Conservation (phyloP, 805 yeast genomes). For the Suhomyces tanzawaensis region DNA sequence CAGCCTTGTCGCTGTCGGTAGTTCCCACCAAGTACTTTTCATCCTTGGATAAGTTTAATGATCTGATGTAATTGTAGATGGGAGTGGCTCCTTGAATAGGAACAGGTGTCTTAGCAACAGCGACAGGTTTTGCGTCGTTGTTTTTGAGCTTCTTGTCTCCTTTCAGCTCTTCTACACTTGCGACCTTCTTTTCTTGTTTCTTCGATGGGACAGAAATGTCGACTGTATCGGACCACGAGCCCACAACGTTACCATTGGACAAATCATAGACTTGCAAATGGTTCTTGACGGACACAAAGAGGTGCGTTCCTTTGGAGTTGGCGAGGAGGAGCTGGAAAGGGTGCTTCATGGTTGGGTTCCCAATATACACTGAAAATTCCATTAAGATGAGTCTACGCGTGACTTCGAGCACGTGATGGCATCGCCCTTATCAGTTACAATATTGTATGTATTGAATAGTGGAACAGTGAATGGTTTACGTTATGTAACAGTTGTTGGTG, state of each 20-base stretch:
- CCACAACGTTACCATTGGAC: constrained; percentile 41
- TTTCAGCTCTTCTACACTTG: constrained; percentile 12
- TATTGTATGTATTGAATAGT: too few species aligned
- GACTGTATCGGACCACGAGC: constrained; percentile 61
- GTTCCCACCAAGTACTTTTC: constrained; percentile 56
- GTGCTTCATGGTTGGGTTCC: constrained; percentile 51
- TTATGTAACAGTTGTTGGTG: too few species aligned
- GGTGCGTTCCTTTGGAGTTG: constrained; percentile 42
- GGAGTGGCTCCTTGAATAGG: constrained; percentile 73
- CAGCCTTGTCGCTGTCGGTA: constrained; percentile 83
- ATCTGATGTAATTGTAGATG: constrained; percentile 64
- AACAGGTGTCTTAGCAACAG: constrained; percentile 51
- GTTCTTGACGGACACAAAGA: constrained; percentile 60
- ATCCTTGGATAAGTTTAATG: constrained; percentile 54
- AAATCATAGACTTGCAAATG: constrained; percentile 52
- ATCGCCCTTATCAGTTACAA: too few species aligned
- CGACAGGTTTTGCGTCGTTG: constrained; percentile 21
- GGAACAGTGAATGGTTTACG: too few species aligned
- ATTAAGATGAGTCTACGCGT: too few species aligned
- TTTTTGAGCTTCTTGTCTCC: constrained; percentile 30
- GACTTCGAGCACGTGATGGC: too few species aligned
- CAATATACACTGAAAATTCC: not conserved
- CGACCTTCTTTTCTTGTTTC: constrained; percentile 33
- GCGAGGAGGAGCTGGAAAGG: constrained; percentile 62
- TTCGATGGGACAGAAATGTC: constrained; percentile 46